Conservation (phyloP, 441 rosid genomes). For the Euphorbia corollata region DNA sequence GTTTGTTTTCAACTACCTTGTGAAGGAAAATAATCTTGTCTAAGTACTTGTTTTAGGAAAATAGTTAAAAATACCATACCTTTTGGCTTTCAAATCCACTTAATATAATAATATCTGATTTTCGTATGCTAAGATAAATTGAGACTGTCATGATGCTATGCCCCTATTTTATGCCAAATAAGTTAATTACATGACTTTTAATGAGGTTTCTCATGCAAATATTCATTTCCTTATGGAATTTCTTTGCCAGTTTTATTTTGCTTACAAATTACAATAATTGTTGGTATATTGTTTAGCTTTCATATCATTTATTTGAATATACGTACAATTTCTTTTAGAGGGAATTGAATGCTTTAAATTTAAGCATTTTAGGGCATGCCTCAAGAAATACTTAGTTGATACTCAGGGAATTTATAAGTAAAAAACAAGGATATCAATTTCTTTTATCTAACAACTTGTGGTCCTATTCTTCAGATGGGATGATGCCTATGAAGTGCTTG, state of each 20-base stretch:
- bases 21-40: background rate
- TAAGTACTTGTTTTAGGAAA: background rate
- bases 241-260: background rate
- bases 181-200: background rate
- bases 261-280: background rate
- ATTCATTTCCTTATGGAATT: background rate
- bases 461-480: slow-evolving; percentile 53
- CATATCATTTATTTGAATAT: background rate
- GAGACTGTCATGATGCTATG: background rate
- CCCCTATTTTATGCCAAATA: background rate
- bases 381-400: background rate
- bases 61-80: background rate
- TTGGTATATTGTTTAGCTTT: background rate
- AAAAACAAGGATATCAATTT: background rate
- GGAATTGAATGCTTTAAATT: slow-evolving; percentile 12
- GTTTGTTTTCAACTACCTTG: background rate
- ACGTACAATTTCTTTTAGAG: background rate
- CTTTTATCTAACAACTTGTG: slow-evolving; percentile 14
- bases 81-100: background rate
- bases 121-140: background rate
- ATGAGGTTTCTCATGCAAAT: background rate
- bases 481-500: slow-evolving; percentile 59
- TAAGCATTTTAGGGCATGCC: background rate
- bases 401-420: background rate
- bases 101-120: background rate